phyloP scores from a whole-genome alignment of 2,329 filamentous ascomycete genomes.

The Parastagonospora avenae region DNA sequence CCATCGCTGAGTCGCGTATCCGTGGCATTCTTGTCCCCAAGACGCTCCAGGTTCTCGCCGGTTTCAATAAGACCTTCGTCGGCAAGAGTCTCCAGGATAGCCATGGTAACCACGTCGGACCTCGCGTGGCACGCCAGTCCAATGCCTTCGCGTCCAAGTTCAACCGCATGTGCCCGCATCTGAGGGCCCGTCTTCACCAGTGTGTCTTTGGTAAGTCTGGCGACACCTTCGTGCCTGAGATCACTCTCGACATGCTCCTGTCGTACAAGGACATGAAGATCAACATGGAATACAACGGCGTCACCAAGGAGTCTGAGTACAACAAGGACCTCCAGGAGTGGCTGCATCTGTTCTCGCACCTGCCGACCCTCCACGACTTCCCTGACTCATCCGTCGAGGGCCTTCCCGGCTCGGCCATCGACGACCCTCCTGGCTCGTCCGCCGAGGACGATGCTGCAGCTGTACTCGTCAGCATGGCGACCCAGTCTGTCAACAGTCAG shows the following conservation, averaged over 20 bases:
- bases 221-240: conserved; percentile 12
- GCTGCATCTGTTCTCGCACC: conserved; percentile 4
- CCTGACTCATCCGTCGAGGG: not conserved
- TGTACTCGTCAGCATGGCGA: conserved; percentile 4
- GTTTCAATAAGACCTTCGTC: conserved; percentile 23
- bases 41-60: conserved; percentile 2
- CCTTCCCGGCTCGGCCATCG: not conserved
- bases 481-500: not conserved
- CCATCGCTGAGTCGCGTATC: conserved; percentile 14
- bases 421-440: not conserved
- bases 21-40: conserved; percentile 14
- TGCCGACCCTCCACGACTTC: not conserved
- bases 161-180: conserved; percentile 10
- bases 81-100: conserved; percentile 6
- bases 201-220: conserved; percentile 10
- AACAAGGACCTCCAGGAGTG: conserved; percentile 8
- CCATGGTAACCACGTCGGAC: not conserved
- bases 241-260: conserved; percentile 13
- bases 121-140: conserved; percentile 2
- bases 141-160: conserved; percentile 24
- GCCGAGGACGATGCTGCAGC: conserved; percentile 5
- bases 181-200: conserved; percentile 4
- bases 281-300: conserved; percentile 3
- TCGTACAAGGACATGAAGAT: conserved; percentile 11
- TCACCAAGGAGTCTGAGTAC: conserved; percentile 2